Percentiles rank a stretch among this genome's conserved stretches.
phyloP scores from a whole-genome alignment of 805 yeast genomes.

The Kuraishia hungarica region DNA sequence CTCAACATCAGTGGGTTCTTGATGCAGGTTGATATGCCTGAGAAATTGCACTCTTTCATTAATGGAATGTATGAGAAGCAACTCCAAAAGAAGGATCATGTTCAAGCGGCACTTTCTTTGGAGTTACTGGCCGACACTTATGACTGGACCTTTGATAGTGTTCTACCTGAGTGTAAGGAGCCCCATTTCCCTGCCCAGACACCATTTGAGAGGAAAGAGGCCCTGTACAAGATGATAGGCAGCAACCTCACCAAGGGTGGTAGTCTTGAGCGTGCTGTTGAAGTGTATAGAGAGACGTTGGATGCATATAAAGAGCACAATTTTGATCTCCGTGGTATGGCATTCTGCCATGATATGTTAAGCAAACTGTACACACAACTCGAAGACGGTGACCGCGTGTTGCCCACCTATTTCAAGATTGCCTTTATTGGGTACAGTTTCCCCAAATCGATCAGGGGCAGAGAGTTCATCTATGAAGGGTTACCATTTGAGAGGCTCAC shows the following conservation, averaged over 20 bases:
- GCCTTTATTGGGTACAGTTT: slow-evolving; percentile 79
- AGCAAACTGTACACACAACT: slow-evolving; percentile 60
- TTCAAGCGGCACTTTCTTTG: slow-evolving; percentile 78
- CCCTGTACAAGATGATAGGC: slow-evolving; percentile 62
- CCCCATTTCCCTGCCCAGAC: slow-evolving; percentile 78
- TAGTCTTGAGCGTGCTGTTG: slow-evolving; percentile 73
- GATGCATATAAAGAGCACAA: slow-evolving; percentile 66
- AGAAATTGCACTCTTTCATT: slow-evolving; percentile 70
- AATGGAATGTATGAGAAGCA: slow-evolving; percentile 65
- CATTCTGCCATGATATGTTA: slow-evolving; percentile 60
- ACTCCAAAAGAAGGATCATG: slow-evolving; percentile 47
- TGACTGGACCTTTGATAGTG: slow-evolving; percentile 57
- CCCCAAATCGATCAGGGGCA: slow-evolving; percentile 67
- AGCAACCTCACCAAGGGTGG: slow-evolving; percentile 60
- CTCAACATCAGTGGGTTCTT: slow-evolving; percentile 69
- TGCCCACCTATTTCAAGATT: slow-evolving; percentile 73
- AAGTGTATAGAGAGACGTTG: slow-evolving; percentile 66
- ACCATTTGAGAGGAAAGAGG: slow-evolving; percentile 74
- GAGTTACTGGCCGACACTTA: slow-evolving; percentile 72
- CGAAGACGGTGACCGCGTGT: slow-evolving; percentile 60
- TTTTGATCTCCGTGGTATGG: slow-evolving; percentile 68
- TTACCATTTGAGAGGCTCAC: slow-evolving; percentile 81
- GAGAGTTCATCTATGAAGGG: slow-evolving; percentile 78
- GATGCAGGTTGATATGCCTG: slow-evolving; percentile 72
- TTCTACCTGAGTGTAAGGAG: slow-evolving; percentile 45